Percentiles rank a stretch among this genome's conserved stretches.
These are phyloP conservation scores for Tylopilus sp. DNA, from an alignment of 768 basidiomycete genomes.

Conservation along the genomic window DNA sequence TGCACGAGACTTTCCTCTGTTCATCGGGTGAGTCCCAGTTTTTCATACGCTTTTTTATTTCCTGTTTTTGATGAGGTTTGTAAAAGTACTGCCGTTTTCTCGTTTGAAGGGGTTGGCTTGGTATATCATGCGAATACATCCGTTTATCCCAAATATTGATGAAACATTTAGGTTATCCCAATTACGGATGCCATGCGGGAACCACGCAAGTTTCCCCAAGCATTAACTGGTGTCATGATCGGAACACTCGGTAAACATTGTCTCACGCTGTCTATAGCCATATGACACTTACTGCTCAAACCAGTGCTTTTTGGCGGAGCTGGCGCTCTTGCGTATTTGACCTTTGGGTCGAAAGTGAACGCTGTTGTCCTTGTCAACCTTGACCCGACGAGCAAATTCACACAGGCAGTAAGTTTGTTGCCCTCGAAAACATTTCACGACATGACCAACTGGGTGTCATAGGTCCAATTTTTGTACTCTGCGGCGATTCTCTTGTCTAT, in stretches of 20 bases:
- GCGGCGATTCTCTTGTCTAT: constrained; percentile 89
- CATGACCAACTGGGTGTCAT: constrained; percentile 2
- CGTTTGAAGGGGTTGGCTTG: constrained; percentile 96
- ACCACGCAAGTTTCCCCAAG: constrained; percentile 87
- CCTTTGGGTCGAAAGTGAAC: constrained; percentile 84
- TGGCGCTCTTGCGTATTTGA: constrained; percentile 80
- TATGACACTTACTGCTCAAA: constrained; percentile 5
- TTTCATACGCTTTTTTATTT: neutral
- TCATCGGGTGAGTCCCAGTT: constrained; percentile 69
- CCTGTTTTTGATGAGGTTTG: constrained; percentile 1
- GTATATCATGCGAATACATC: constrained; percentile 38
- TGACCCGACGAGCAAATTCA: constrained; percentile 76
- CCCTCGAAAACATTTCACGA: constrained; percentile 8
- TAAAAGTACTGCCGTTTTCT: constrained; percentile 90
- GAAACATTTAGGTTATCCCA: constrained; percentile 68
- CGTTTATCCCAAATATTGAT: neutral
- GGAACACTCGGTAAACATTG: constrained; percentile 59
- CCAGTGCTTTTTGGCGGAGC: constrained; percentile 84
- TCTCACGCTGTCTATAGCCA: neutral
- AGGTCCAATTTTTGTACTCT: constrained; percentile 88
- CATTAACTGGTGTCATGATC: constrained; percentile 89
- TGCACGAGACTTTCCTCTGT: constrained; percentile 79
- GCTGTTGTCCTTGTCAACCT: constrained; percentile 96
- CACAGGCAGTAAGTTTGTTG: constrained; percentile 67
- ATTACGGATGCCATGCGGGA: constrained; percentile 97